Conservation (phyloP, 768 basidiomycete species). For the Cystobasidium ongulense region DNA sequence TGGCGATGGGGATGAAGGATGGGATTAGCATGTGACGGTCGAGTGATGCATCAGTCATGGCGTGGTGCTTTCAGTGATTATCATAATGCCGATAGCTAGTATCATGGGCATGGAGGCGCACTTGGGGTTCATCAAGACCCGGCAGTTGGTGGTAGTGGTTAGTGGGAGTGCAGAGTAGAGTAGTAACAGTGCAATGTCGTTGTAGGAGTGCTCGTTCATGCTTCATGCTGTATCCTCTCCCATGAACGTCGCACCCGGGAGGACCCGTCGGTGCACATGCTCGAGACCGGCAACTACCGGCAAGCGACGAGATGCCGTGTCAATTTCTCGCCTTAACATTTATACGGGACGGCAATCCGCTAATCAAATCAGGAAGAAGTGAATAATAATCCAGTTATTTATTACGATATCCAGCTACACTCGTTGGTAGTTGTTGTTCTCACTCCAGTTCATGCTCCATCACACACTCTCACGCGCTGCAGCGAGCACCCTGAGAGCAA, state of each 20-base stretch:
- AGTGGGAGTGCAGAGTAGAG: not conserved
- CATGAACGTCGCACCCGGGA: not conserved
- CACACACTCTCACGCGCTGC: not conserved
- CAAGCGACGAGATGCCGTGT: not conserved
- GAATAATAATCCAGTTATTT: not conserved
- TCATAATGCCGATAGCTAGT: too few species aligned
- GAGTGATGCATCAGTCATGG: not conserved
- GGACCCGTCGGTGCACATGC: not conserved
- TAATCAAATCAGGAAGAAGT: not conserved
- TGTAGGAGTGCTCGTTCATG: not conserved
- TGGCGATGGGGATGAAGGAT: not conserved
- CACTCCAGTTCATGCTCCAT: too few species aligned
- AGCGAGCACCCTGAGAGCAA: not conserved
- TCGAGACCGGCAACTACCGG: too few species aligned
- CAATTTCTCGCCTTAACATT: not conserved
- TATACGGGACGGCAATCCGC: conserved; percentile 1
- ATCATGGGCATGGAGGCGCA: too few species aligned
- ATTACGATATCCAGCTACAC: not conserved
- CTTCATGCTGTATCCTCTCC: not conserved
- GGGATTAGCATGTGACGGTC: not conserved
- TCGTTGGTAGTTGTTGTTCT: too few species aligned
- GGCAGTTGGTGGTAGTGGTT: not conserved
- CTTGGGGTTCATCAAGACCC: too few species aligned
- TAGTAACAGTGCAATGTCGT: not conserved
- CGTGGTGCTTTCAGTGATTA: too few species aligned